Percentiles rank a stretch among this genome's conserved stretches.
Conservation (phyloP, 768 basidiomycete species). For the Cystobasidium tubakii region DNA sequence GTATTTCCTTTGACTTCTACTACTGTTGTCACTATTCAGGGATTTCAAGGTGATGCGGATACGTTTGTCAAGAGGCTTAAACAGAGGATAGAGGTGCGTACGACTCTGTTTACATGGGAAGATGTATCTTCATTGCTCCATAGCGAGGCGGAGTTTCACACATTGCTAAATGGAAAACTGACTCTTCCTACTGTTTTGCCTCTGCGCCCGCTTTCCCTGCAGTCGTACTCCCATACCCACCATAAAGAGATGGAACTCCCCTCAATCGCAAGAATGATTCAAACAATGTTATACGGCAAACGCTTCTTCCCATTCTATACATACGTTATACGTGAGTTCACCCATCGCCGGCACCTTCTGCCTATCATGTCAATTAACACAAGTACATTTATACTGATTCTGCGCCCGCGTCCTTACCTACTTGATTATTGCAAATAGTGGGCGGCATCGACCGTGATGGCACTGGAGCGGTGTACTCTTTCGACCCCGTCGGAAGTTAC, state of each 20-base stretch:
- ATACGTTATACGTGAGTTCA: constrained; percentile 58
- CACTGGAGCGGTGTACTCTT: constrained; percentile 96
- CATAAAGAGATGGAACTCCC: constrained; percentile 94
- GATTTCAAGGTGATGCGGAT: constrained; percentile 94
- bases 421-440: too few relatives aligned
- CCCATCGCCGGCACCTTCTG: too few relatives aligned
- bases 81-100: constrained; percentile 82
- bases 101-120: not conserved
- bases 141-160: too few relatives aligned
- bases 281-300: constrained; percentile 92
- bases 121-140: too few relatives aligned
- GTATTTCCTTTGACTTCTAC: constrained; percentile 68
- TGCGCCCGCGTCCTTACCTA: too few relatives aligned
- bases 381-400: too few relatives aligned
- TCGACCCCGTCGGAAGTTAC: constrained; percentile 97
- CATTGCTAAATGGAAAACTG: too few relatives aligned
- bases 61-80: constrained; percentile 95
- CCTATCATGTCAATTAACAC: too few relatives aligned
- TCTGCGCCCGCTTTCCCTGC: too few relatives aligned
- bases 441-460: constrained; percentile 50
- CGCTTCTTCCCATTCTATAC: constrained; percentile 99
- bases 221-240: constrained; percentile 99
- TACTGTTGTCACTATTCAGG: constrained; percentile 80
- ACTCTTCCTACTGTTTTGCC: too few relatives aligned
- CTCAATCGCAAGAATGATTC: constrained; percentile 93